Percentiles rank a stretch among this genome's conserved stretches.
Evolutionary conservation across 2,329 filamentous ascomycete genomes (phyloP).

Genomic region (Cordyceps javanica): DNA sequence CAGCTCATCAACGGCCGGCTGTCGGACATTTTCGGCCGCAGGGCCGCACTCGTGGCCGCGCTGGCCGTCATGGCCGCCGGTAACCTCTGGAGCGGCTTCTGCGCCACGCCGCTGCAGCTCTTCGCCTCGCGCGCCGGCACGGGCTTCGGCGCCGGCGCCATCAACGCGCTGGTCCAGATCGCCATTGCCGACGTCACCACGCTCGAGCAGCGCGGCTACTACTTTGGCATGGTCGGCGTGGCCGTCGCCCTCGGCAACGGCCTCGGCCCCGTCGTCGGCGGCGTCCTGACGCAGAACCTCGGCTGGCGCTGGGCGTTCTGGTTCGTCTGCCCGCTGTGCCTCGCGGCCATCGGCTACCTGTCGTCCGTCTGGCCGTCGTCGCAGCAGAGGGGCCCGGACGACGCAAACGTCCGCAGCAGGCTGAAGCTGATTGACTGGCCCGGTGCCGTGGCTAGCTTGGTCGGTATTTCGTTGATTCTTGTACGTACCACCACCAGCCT

Average conservation of each 20-base stretch:
- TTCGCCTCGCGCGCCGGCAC: slow-evolving; percentile 2
- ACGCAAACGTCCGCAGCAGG: not conserved
- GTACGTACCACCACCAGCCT: not conserved
- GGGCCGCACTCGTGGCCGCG: not conserved
- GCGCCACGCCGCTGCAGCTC: not conserved
- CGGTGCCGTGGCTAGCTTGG: not conserved
- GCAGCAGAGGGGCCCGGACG: not conserved
- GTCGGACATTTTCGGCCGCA: slow-evolving; percentile 3
- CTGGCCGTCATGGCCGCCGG: slow-evolving; percentile 4
- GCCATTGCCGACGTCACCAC: slow-evolving; percentile 4
- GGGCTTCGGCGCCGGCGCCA: slow-evolving; percentile 1
- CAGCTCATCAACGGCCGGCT: slow-evolving; percentile 4
- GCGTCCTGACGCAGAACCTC: not conserved
- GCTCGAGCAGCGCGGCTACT: slow-evolving; percentile 3
- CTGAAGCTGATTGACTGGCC: not conserved
- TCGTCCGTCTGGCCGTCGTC: not conserved
- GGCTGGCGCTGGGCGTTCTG: slow-evolving; percentile 7
- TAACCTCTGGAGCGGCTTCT: slow-evolving; percentile 8
- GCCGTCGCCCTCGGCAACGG: not conserved
- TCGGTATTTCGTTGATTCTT: not conserved
- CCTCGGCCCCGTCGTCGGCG: not conserved
- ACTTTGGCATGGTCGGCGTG: slow-evolving; percentile 2
- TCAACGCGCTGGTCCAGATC: slow-evolving; percentile 6
- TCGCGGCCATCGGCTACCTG: not conserved
- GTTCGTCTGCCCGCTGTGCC: slow-evolving; percentile 7